Evolutionary conservation across 2,329 filamentous ascomycete genomes (phyloP).

Genomic region (Colletotrichum coccodes): DNA sequence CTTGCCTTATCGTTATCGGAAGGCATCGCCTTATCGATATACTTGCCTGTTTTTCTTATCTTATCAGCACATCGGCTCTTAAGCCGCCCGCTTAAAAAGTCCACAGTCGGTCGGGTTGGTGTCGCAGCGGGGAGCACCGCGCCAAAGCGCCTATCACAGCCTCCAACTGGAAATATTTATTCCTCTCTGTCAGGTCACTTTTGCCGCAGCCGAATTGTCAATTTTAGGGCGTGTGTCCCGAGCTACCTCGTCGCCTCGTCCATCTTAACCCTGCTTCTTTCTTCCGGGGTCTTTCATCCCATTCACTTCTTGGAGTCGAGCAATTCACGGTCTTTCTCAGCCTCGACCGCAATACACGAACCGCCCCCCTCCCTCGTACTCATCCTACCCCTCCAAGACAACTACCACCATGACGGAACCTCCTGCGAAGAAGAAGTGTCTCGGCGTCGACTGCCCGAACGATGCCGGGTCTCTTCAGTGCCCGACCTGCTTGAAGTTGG

Average conservation of each 20-base stretch:
- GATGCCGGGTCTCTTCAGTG: conserved; percentile 89
- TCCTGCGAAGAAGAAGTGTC: conserved; percentile 74
- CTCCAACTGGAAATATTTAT: conserved; percentile 12
- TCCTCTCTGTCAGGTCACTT: conserved; percentile 27
- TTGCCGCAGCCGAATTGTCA: conserved; percentile 12
- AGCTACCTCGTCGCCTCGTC: conserved; percentile 12
- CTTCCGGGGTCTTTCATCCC: neutral
- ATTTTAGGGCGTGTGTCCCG: conserved; percentile 15
- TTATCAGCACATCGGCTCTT: neutral
- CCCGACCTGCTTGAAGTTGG: conserved; percentile 92
- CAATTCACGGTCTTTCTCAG: neutral
- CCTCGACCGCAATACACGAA: neutral
- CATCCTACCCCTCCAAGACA: neutral
- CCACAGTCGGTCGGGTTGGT: neutral
- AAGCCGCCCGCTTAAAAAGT: conserved; percentile 2
- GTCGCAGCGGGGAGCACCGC: conserved; percentile 2
- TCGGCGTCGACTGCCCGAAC: conserved; percentile 85
- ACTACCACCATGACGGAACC: conserved; percentile 58
- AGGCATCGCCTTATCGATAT: neutral
- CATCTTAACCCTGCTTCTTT: neutral
- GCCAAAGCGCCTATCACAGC: conserved; percentile 30
- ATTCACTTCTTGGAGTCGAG: neutral
- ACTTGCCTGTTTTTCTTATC: neutral
- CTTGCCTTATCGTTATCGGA: neutral
- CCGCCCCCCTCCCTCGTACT: neutral